Base-by-base conservation (phyloP, 768 basidiomycete species). In the Leucogyrophana mollusca region DNA sequence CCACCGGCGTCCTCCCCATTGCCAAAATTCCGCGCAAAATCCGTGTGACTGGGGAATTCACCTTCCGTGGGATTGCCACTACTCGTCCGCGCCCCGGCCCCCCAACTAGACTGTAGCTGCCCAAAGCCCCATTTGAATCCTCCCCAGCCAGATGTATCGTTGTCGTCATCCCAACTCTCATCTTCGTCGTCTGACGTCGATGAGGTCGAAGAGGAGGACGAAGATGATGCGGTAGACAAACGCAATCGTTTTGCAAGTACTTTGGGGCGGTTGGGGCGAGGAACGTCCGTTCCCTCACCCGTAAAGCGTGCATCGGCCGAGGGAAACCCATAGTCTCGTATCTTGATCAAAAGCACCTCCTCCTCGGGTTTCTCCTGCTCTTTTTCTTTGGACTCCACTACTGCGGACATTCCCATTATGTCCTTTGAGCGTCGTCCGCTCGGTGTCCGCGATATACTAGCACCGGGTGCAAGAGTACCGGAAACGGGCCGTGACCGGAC, bases 261-360 rank as follows among this genome's bases (percentile, higher is more conserved):
- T 0, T 61, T 47, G n/a, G 63, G 62, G 20, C 68, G 67, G 38
- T 70, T 73, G 3, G 63, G 53, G 3, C 66, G 63, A 8, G 76
- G 77, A 9, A 66, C 69, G 36, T 72, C 59, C 9, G 68, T 56
- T 9, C 76, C 77, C 2, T 52, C 51, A 8, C 76, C 76, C 5
- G 57, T 51, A 56, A 78, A 77, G 6, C 78, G 71, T 13, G 57
- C 63, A 59, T 79, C 79, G 4, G 61, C 39, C 2, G 55, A 45
- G 17, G 68, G 50, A 52, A 69, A 80, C 9, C 69, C 78, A 51
- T 68, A 80, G 55, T 80, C 78, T n/a, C 77, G 73, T 21, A 79
- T 74, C 44, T 70, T 70, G 55, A 77, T 67, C 10, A 69, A 49
- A 4, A 43, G 10, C 3, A 44, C 24, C 2, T 45, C 5, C 5